Evolutionary conservation across 2,329 filamentous ascomycete genomes (phyloP).

Genomic region (Plectosphaerella cucumerina): DNA sequence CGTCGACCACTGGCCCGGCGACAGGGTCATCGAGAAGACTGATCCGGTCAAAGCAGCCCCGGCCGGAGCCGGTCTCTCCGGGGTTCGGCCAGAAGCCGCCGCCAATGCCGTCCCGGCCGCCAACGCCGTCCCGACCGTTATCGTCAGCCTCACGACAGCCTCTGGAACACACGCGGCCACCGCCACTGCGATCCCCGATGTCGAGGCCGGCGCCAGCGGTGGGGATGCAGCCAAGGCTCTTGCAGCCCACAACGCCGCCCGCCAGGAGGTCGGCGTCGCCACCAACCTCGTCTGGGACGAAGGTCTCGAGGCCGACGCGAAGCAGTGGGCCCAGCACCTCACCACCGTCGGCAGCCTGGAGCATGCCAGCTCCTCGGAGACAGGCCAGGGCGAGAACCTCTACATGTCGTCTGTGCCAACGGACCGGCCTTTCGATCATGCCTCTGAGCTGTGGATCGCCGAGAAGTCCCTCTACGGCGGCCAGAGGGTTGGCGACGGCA

Average conservation of each 20-base stretch:
- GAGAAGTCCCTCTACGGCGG: slow-evolving; percentile 5
- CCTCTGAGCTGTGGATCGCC: slow-evolving; percentile 7
- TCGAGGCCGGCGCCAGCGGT: no score
- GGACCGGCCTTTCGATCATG: neutral
- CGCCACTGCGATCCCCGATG: no score
- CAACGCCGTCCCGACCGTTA: neutral
- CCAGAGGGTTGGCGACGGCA: neutral
- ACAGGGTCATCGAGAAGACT: no score
- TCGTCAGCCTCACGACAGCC: no score
- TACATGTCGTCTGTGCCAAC: slow-evolving; percentile 1
- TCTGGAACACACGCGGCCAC: no score
- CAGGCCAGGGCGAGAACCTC: slow-evolving; percentile 10
- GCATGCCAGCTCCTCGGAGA: neutral
- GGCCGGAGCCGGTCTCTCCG: no score
- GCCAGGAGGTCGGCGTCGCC: neutral
- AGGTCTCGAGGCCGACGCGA: neutral
- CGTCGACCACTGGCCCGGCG: no score
- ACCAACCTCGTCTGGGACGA: neutral
- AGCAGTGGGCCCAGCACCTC: slow-evolving; percentile 2
- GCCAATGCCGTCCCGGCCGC: neutral
- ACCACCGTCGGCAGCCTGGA: neutral
- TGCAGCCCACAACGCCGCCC: neutral
- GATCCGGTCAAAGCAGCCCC: no score
- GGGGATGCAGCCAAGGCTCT: neutral
- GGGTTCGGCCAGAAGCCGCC: no score